These are phyloP conservation scores for Trametes cinnabarina DNA, from an alignment of 768 basidiomycete species.

Conservation along the genomic window DNA sequence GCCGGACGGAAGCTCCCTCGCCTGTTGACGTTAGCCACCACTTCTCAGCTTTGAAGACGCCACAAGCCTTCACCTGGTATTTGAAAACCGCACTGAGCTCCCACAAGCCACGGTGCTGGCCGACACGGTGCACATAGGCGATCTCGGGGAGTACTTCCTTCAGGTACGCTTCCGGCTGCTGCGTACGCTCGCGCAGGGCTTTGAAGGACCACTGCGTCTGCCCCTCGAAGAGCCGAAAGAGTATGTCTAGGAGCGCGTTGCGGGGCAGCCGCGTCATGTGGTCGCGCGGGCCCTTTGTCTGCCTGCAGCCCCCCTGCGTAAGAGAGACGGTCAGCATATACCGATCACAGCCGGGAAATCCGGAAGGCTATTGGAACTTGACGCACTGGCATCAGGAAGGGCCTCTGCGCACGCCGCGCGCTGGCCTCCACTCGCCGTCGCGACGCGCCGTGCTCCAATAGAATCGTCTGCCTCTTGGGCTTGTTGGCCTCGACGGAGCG, in stretches of 20 bases:
- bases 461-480: slow-evolving; percentile 58
- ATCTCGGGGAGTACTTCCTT: slow-evolving; percentile 75
- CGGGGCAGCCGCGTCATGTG: slow-evolving; percentile 81
- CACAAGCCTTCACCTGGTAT: slow-evolving; percentile 52
- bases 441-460: slow-evolving; percentile 54
- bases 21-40: not conserved
- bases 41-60: no score
- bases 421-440: slow-evolving; percentile 50
- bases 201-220: slow-evolving; percentile 74
- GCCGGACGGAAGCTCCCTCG: not conserved
- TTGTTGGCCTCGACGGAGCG: slow-evolving; percentile 65
- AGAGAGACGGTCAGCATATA: not conserved
- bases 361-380: slow-evolving; percentile 44
- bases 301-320: slow-evolving; percentile 29
- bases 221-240: slow-evolving; percentile 73
- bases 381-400: not conserved
- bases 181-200: slow-evolving; percentile 65
- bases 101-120: slow-evolving; percentile 74
- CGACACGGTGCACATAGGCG: slow-evolving; percentile 66
- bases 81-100: slow-evolving; percentile 70
- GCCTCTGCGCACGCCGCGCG: slow-evolving; percentile 37
- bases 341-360: slow-evolving; percentile 31
- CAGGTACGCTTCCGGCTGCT: slow-evolving; percentile 80
- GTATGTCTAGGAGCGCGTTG: slow-evolving; percentile 76
- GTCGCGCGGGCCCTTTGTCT: slow-evolving; percentile 63